Conservation (phyloP, 139 green algal genomes). For the Trebouxia sp. region DNA sequence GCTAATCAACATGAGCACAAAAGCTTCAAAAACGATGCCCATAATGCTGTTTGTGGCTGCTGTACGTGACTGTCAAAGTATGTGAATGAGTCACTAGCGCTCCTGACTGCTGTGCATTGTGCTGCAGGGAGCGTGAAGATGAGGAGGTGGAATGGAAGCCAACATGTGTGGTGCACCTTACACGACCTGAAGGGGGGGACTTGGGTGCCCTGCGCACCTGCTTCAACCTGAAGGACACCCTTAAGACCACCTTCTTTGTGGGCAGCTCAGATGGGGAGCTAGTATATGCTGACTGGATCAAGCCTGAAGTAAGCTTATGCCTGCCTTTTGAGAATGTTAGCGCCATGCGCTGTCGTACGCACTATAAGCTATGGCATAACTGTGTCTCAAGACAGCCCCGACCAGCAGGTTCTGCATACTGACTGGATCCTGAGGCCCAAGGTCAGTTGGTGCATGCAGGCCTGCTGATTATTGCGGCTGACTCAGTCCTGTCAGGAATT, state of each 20-base stretch:
- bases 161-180: constrained; percentile 64
- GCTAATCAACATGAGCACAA: too few species aligned
- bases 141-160: constrained; percentile 75
- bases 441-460: too few species aligned
- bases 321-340: background rate
- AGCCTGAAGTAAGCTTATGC: constrained; percentile 39
- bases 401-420: too few species aligned
- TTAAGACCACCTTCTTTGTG: constrained; percentile 50
- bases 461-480: too few species aligned
- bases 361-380: background rate
- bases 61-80: too few species aligned
- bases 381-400: background rate
- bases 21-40: too few species aligned
- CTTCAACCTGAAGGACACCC: constrained; percentile 41
- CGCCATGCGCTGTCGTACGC: background rate
- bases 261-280: constrained; percentile 72
- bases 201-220: constrained; percentile 48
- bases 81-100: too few species aligned
- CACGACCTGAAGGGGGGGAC: constrained; percentile 54
- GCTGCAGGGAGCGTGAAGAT: constrained; percentile 42
- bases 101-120: background rate
- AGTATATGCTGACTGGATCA: constrained; percentile 57
- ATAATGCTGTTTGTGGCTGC: too few species aligned
- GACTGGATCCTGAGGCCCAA: too few species aligned
- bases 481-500: too few species aligned